Evolutionary conservation across 1,284 basidiomycete species (phyloP).

Genomic region (Ustilago lituana): DNA sequence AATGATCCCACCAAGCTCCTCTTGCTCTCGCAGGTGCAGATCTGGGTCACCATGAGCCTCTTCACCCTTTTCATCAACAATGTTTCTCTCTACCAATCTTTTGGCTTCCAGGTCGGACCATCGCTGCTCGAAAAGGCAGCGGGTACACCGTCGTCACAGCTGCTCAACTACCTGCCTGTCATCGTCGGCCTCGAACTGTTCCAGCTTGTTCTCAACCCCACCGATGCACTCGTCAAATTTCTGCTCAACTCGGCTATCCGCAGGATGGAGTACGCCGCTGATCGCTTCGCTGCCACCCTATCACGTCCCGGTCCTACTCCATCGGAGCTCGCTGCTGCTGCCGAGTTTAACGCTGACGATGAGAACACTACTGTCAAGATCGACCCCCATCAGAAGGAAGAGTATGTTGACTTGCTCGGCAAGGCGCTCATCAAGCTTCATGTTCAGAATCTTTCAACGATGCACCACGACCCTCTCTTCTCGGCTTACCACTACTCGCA

Average conservation of each 20-base stretch:
- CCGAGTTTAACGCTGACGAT: slow-evolving; percentile 33
- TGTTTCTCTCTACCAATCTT: slow-evolving; percentile 78
- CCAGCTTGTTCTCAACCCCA: slow-evolving; percentile 62
- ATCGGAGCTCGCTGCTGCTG: slow-evolving; percentile 43
- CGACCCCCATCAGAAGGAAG: slow-evolving; percentile 44
- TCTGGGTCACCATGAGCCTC: slow-evolving; percentile 83
- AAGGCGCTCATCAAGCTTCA: slow-evolving; percentile 64
- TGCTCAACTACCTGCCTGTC: slow-evolving; percentile 57
- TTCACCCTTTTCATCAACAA: slow-evolving; percentile 94
- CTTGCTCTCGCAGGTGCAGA: slow-evolving; percentile 83
- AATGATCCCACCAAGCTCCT: slow-evolving; percentile 89
- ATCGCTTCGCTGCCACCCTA: slow-evolving; percentile 56
- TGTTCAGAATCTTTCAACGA: slow-evolving; percentile 63
- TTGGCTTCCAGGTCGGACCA: slow-evolving; percentile 75
- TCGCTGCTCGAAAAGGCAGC: slow-evolving; percentile 37
- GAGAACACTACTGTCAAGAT: slow-evolving; percentile 22
- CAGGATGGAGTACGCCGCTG: slow-evolving; percentile 64
- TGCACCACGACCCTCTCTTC: slow-evolving; percentile 65
- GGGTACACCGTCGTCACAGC: slow-evolving; percentile 19
- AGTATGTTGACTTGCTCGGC: slow-evolving; percentile 59
- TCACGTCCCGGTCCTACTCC: slow-evolving; percentile 46
- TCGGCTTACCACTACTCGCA: slow-evolving; percentile 65
- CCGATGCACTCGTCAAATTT: slow-evolving; percentile 62
- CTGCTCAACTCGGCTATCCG: slow-evolving; percentile 57
- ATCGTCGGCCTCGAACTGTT: slow-evolving; percentile 64